phyloP scores from a whole-genome alignment of 257 asterid genomes.

The Prunella vulgaris region DNA sequence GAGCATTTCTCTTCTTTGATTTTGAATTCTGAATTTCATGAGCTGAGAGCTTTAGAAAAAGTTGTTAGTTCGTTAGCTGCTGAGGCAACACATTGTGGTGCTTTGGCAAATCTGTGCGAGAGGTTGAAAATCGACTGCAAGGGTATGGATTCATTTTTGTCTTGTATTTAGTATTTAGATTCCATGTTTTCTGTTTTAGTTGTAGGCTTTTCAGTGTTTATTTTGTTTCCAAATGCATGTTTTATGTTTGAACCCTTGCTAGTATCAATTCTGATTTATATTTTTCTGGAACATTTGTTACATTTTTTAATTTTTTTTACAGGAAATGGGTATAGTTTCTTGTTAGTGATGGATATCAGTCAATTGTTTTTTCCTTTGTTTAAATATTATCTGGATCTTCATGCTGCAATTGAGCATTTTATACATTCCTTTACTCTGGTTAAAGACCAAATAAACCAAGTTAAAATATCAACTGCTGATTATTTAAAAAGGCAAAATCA shows the following conservation, averaged over 20 bases:
- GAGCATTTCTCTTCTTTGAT: slow-evolving; percentile 83
- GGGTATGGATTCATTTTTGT: slow-evolving; percentile 34
- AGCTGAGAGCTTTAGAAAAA: slow-evolving; percentile 54
- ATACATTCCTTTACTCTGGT: not conserved
- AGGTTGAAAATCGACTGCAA: slow-evolving; percentile 32
- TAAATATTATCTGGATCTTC: not conserved
- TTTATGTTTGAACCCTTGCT: not conserved
- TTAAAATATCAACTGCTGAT: not conserved
- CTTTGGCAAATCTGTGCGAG: slow-evolving; percentile 49
- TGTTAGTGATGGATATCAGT: not conserved
- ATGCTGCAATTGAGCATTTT: not conserved
- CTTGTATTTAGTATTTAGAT: not conserved
- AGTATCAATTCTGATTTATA: not conserved
- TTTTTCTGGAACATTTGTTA: not conserved
- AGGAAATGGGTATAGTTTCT: not conserved
- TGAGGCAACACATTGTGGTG: slow-evolving; percentile 67
- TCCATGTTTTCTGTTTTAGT: not conserved
- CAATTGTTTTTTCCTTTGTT: not conserved
- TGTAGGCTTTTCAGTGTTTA: not conserved
- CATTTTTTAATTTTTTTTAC: not conserved
- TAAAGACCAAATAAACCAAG: not conserved
- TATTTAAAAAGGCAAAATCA: not conserved
- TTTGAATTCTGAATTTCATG: slow-evolving; percentile 36
- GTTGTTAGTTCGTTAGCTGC: slow-evolving; percentile 57
- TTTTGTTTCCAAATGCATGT: not conserved